Conservation (phyloP, 257 asterid genomes). For the Scutellaria minor region DNA sequence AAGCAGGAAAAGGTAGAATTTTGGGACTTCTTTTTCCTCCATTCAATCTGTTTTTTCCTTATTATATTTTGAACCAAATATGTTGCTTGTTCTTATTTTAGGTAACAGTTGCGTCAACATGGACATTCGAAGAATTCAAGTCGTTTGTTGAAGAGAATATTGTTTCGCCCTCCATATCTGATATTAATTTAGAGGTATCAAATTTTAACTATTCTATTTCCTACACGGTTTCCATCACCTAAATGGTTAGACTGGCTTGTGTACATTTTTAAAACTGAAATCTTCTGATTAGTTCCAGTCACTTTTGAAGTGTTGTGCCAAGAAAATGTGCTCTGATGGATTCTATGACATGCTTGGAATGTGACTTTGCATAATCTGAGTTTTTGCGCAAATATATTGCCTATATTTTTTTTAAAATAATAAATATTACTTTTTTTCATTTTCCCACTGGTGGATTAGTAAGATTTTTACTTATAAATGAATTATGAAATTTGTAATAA, state of each 20-base stretch:
- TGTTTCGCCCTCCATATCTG: constrained; percentile 57
- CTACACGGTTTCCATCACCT: not conserved
- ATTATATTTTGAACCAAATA: constrained; percentile 21
- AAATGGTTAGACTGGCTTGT: not conserved
- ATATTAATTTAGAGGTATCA: constrained; percentile 80
- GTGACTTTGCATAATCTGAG: not conserved
- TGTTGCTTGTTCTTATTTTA: constrained; percentile 38
- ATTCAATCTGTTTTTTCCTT: constrained; percentile 18
- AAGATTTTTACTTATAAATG: no score
- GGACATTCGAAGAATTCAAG: constrained; percentile 83
- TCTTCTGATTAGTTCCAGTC: not conserved
- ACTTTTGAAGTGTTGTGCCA: not conserved
- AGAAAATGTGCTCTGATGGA: not conserved
- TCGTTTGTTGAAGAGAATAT: constrained; percentile 55
- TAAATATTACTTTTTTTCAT: no score
- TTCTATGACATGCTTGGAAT: not conserved
- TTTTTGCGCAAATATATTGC: not conserved
- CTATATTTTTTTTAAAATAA: no score
- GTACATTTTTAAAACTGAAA: not conserved
- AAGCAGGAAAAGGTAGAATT: constrained; percentile 74
- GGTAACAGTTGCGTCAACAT: constrained; percentile 68
- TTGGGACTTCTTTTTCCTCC: constrained; percentile 25
- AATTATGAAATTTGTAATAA: no score
- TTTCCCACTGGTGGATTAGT: no score
- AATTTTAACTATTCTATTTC: constrained; percentile 19